A percentile compares a stretch with the other conserved stretches of the same genome.
Conservation (phyloP, 176 grass and related monocot species). For the Oryza glaberrima region DNA sequence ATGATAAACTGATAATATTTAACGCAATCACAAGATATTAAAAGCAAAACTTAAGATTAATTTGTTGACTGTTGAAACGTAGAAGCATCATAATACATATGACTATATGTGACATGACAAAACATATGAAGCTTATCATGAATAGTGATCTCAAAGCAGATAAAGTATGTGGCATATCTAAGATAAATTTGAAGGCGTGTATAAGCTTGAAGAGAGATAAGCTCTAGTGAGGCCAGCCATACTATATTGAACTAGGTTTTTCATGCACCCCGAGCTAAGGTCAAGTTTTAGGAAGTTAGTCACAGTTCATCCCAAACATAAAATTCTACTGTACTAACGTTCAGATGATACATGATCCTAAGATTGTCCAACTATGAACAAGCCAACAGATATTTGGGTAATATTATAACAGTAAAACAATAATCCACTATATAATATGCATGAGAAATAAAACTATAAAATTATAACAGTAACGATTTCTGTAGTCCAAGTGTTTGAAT, state of each 20-base stretch:
- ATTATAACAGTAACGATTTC: neutral
- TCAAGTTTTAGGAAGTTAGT: neutral
- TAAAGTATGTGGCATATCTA: constrained; percentile 9
- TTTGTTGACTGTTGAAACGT: neutral
- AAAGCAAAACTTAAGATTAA: constrained; percentile 1
- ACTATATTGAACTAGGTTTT: neutral
- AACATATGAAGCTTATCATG: constrained; percentile 10
- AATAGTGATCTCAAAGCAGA: neutral
- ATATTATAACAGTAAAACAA: neutral
- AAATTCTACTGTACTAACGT: neutral
- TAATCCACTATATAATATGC: too few relatives aligned
- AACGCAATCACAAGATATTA: constrained; percentile 28
- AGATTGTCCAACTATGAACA: constrained; percentile 11
- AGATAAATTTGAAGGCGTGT: neutral
- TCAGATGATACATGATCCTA: neutral
- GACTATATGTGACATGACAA: neutral
- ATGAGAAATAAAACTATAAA: neutral
- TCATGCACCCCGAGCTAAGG: neutral
- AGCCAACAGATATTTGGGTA: neutral
- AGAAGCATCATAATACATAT: neutral
- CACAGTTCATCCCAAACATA: constrained; percentile 1
- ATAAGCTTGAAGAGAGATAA: constrained; percentile 9
- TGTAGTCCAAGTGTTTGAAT: neutral
- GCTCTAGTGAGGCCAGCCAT: constrained; percentile 6
- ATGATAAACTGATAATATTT: constrained; percentile 17